Percentiles rank a stretch among this genome's conserved stretches.
These are phyloP conservation scores for Colletotrichum melonis DNA, from an alignment of 2,329 filamentous ascomycete species.

Conservation along the genomic window DNA sequence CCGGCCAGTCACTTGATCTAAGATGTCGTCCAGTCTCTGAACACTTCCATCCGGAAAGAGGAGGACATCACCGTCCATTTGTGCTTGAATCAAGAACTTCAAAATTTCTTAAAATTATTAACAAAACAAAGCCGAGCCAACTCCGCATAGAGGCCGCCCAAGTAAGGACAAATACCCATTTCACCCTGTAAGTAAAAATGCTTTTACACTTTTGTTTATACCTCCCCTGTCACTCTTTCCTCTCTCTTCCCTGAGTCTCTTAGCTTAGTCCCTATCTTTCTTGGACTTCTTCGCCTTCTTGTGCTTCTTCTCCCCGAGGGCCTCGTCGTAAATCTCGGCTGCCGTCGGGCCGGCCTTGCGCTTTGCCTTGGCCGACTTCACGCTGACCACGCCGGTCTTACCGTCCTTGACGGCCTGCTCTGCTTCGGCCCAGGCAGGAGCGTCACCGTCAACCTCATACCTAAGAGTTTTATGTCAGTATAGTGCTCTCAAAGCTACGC, in stretches of 20 bases:
- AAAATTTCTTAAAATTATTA: neutral
- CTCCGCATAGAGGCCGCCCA: constrained; percentile 28
- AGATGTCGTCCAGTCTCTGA: neutral
- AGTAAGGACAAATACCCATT: constrained; percentile 18
- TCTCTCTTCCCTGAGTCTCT: too few relatives aligned
- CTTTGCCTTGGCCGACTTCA: constrained; percentile 83
- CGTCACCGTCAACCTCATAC: constrained; percentile 73
- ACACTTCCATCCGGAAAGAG: neutral
- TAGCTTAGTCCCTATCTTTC: constrained; percentile 27
- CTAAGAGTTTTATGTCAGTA: constrained; percentile 47
- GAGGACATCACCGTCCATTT: neutral
- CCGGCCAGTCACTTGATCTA: neutral
- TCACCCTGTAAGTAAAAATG: constrained; percentile 16
- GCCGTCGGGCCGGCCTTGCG: constrained; percentile 75
- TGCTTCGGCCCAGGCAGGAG: constrained; percentile 73
- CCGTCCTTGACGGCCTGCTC: constrained; percentile 81
- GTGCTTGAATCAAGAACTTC: neutral
- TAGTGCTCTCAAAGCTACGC: neutral
- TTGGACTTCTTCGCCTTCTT: constrained; percentile 64
- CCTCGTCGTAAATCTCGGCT: constrained; percentile 72
- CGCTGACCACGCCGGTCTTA: constrained; percentile 76
- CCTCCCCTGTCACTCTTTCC: neutral
- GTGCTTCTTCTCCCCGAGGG: constrained; percentile 63
- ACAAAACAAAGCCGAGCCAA: constrained; percentile 23
- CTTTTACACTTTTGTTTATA: constrained; percentile 32